A percentile compares a stretch with the other conserved stretches of the same genome.
These are phyloP conservation scores for Globisporangium cederbergense DNA, from an alignment of 352 stramenopile genomes.

Conservation along the genomic window DNA sequence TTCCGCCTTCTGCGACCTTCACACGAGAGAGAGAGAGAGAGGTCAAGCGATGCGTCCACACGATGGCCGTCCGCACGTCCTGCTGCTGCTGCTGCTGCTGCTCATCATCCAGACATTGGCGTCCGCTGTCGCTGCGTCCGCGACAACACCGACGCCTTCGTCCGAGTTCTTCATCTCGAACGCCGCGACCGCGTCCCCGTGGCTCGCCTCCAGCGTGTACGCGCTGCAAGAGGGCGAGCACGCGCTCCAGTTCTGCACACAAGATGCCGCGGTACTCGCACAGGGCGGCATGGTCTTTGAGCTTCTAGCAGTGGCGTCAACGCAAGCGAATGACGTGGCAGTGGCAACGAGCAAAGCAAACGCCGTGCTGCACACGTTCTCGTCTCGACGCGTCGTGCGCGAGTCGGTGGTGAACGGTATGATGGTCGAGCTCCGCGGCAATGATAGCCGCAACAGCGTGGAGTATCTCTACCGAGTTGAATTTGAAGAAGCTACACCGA, in stretches of 20 bases:
- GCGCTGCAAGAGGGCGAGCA: slow-evolving; percentile 2
- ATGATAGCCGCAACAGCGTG: not conserved
- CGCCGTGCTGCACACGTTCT: slow-evolving; percentile 12
- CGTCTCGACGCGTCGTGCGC: not conserved
- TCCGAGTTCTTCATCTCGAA: not conserved
- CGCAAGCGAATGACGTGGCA: not conserved
- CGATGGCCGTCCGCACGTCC: not conserved
- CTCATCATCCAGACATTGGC: not conserved
- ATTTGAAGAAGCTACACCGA: not conserved
- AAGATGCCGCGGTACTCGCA: not conserved
- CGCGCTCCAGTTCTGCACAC: slow-evolving; percentile 10
- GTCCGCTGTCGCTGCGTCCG: not conserved
- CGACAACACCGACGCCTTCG: not conserved
- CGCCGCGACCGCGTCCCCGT: slow-evolving; percentile 2
- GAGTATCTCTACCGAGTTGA: slow-evolving; percentile 12
- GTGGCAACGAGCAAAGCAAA: not conserved
- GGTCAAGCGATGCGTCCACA: not conserved
- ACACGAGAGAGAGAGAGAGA: not conserved
- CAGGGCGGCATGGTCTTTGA: slow-evolving; percentile 14
- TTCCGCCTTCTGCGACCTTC: not conserved
- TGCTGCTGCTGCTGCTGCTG: not conserved
- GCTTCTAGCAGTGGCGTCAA: slow-evolving; percentile 7
- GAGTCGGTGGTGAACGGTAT: slow-evolving; percentile 6
- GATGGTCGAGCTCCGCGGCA: not conserved
- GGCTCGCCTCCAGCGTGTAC: slow-evolving; percentile 5